phyloP scores from a whole-genome alignment of 164 flowering plant genomes.

The Houttuynia cordata region DNA sequence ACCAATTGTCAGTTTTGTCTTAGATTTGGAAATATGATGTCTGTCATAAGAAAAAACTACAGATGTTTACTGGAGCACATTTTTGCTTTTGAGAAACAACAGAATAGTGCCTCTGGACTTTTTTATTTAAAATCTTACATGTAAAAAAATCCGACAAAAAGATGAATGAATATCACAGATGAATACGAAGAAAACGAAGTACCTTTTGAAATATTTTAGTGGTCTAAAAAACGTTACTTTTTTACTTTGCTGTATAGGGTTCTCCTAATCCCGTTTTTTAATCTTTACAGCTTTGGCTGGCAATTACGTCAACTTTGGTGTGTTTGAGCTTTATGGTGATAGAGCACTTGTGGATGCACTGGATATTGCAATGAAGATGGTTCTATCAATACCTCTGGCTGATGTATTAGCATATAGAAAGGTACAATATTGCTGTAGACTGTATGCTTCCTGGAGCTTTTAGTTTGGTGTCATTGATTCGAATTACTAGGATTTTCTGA shows the following conservation, averaged over 20 bases:
- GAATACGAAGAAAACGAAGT: not conserved
- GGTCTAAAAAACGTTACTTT: not conserved
- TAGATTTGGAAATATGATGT: not conserved
- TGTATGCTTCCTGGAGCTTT: not conserved
- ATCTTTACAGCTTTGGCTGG: conserved; percentile 74
- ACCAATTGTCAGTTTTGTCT: too few relatives aligned
- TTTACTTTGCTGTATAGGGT: not conserved
- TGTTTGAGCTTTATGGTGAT: conserved; percentile 96
- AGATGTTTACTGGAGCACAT: not conserved
- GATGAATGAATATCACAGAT: not conserved
- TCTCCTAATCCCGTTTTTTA: conserved; percentile 1
- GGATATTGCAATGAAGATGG: conserved; percentile 83
- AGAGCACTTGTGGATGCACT: conserved; percentile 93
- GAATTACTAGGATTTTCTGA: not conserved
- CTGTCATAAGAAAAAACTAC: not conserved
- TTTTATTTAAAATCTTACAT: too few relatives aligned
- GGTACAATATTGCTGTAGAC: conserved; percentile 26
- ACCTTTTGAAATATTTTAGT: too few relatives aligned
- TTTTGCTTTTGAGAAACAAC: not conserved
- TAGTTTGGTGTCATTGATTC: not conserved
- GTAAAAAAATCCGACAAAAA: too few relatives aligned
- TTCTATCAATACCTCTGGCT: conserved; percentile 72
- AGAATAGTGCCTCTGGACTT: not conserved
- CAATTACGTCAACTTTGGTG: conserved; percentile 96
- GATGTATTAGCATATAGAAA: conserved; percentile 82